Evolutionary conservation across 1,139 yeast genomes (phyloP), one percentile per base, ranked within the genome.

Genomic region (Suhomyces bolitotheri): DNA sequence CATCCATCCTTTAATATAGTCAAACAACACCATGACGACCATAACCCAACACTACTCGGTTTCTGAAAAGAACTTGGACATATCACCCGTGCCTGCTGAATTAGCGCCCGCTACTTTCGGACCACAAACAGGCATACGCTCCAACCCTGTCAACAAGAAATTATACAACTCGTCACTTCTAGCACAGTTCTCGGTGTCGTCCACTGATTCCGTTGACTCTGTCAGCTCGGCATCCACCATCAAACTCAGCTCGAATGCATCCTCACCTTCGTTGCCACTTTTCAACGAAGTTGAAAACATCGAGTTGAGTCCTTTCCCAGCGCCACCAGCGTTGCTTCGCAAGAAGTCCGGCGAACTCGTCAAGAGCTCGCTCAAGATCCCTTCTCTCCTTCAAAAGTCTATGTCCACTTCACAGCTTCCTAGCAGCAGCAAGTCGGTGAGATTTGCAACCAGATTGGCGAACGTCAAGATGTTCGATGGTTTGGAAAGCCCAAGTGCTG

Each of bases 381-480:
- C 64, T 2, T 38, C 54, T 2, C 49, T 65, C 22, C 39, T 52
- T 5, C 41, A 35, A 10, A 47, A 57, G 27, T 53, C 60, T 27
- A 46, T 55, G 42, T 60, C 67, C 8, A 50, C 66, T 4, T 53
- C 67, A 6, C 53, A 45, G 23, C 41, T 49, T 30, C 43, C 44
- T 21, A 38, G 50, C n/a, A 45, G 44, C 16, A 45, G 45, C 17
- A 66, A 66, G 41, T 54, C 62, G 4, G 73, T 66, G 14, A 46
- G 70, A 16, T 66, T 66, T 53, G 72, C 72, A 4, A 45, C 62
- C 17, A 46, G 65, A 24, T 54, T 66, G 34, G 61, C 62, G 25
- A 64, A 66, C 33, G 56, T 69, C 44, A 66, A 65, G 47, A 60
- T 58, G 58, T 70, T 70, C 48, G 65, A 68, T 42, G 73, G 72